phyloP scores from a whole-genome alignment of 805 yeast species.

The Ogataea zsoltii region DNA sequence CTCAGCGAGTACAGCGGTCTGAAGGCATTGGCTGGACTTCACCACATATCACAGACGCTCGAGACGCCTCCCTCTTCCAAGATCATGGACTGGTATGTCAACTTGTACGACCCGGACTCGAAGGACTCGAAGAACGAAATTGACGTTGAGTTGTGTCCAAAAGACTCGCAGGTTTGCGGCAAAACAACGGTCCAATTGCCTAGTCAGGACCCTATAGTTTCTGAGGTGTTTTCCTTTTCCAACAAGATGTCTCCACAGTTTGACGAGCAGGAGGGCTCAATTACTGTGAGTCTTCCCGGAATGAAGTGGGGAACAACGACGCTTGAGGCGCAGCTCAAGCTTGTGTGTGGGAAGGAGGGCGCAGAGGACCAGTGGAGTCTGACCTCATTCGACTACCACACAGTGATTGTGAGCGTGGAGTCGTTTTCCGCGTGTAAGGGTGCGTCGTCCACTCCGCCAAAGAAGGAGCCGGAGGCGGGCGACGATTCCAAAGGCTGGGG shows the following conservation, averaged over 20 bases:
- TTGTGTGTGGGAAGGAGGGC: conserved; percentile 44
- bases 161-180: conserved; percentile 79
- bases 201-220: conserved; percentile 45
- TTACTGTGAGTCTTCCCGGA: conserved; percentile 46
- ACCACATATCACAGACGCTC: conserved; percentile 38
- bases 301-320: conserved; percentile 70
- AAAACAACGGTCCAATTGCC: conserved; percentile 55
- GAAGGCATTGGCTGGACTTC: conserved; percentile 49
- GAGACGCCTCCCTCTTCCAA: conserved; percentile 82
- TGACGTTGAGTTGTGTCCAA: conserved; percentile 56
- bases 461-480: conserved; percentile 28
- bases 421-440: conserved; percentile 42
- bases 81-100: conserved; percentile 64
- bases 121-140: conserved; percentile 33
- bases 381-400: conserved; percentile 40
- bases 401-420: conserved; percentile 32
- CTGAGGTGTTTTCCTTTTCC: conserved; percentile 65
- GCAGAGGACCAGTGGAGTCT: conserved; percentile 32
- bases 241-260: conserved; percentile 39
- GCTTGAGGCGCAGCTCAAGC: conserved; percentile 47
- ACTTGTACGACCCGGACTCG: conserved; percentile 61
- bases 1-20: conserved; percentile 42
- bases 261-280: conserved; percentile 30
- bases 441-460: conserved; percentile 29
- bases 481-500: conserved; percentile 65